Evolutionary conservation across 371 early-diverging fungal species (phyloP), one percentile per base, ranked within the genome.

Genomic region (Zancudomyces culisetae): DNA sequence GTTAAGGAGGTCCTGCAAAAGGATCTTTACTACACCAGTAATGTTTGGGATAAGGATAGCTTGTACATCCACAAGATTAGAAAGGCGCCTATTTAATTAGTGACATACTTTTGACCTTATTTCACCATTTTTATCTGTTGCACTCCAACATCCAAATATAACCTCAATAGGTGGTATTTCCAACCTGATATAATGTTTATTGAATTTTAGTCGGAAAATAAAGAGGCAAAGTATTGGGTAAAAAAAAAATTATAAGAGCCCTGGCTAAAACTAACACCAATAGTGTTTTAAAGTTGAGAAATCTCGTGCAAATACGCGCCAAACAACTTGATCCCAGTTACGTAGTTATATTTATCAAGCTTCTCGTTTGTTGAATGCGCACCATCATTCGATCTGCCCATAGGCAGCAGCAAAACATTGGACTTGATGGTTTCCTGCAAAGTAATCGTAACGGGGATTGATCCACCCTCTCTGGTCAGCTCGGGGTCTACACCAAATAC

Each of bases 341-440:
- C 78, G 70, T 87, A 92, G 76, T 93, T 93, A 65, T 71, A 74
- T 54, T 76, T 74, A 69, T 93, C 90, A 59, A 96, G 64, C 69
- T 93, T 94, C 70, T 96, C 97, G 73, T 94, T 92, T 68, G 85
- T 92, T 19, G 90, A 89, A 72, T 96, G 97, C 23, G 95, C 97
- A 57, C 94, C 97, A 61, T 90, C 89, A 70, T 87, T 88, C 59
- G 67, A 54, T 0, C 68, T 60, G 45, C 93, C 93, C 90, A 91
- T 89, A 29, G 91, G 93, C 60, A 92, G 71, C 58, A 93, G 73
- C 52, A 92, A 66, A 21, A 92, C 90, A 61, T 82, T 89, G 75
- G 83, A 83, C 52, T 83, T 68, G 24, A 96, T 73, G 27, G 85
- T 85, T 60, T 93, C 90, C 76, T 93, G 88, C 79, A 96, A 94